Conservation (phyloP, 352 stramenopile species). For the Phytophthora nicotianae region DNA sequence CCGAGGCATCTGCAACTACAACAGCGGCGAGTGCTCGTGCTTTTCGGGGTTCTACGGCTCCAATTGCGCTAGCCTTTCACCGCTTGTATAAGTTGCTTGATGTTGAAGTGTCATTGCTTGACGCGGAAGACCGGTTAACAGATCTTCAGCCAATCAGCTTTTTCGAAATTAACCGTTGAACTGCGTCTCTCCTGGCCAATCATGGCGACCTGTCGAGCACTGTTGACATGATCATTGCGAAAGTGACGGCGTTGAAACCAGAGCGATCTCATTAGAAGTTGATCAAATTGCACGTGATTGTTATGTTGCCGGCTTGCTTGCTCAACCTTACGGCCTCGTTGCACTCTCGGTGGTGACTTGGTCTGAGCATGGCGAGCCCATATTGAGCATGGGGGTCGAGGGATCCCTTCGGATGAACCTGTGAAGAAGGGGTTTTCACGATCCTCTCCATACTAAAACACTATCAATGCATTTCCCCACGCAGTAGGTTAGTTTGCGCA, state of each 20-base stretch:
- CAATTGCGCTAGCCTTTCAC: slow-evolving; percentile 75
- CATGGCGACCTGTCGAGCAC: not conserved
- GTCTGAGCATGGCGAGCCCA: slow-evolving; percentile 35
- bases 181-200: slow-evolving; percentile 21
- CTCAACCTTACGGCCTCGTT: slow-evolving; percentile 31
- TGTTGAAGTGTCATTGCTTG: slow-evolving; percentile 2
- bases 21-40: slow-evolving; percentile 66
- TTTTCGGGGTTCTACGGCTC: slow-evolving; percentile 82
- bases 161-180: slow-evolving; percentile 25
- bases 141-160: slow-evolving; percentile 22
- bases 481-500: not conserved
- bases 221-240: slow-evolving; percentile 5
- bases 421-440: slow-evolving; percentile 55
- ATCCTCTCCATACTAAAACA: slow-evolving; percentile 45
- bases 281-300: not conserved
- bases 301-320: slow-evolving; percentile 29
- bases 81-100: slow-evolving; percentile 29
- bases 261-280: not conserved
- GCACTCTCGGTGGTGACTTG: slow-evolving; percentile 33
- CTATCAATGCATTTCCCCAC: slow-evolving; percentile 14
- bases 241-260: slow-evolving; percentile 2
- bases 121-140: slow-evolving; percentile 26
- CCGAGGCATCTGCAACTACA: slow-evolving; percentile 76
- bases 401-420: slow-evolving; percentile 41
- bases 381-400: slow-evolving; percentile 43